Base-by-base conservation (phyloP, 768 basidiomycete species). In the Suillus subluteus region DNA sequence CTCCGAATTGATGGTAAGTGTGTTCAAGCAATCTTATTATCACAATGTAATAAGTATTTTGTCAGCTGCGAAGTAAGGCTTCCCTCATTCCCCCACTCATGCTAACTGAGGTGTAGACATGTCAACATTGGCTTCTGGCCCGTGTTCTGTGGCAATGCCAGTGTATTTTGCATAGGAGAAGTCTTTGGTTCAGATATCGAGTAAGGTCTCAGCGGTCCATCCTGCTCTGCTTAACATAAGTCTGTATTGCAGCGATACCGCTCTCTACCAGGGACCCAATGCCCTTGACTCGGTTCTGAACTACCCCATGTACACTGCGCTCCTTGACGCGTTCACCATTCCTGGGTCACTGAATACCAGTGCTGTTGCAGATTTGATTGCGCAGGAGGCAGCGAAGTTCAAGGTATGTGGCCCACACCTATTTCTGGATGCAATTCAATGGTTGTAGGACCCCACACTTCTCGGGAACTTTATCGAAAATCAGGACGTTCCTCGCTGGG, bases 121-220 rank as follows among this genome's bases (percentile, higher is more conserved):
- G 88, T 95, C 62, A 82, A 88, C 63, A 82, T 84, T 63, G 79
- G 82, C 55, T 96, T 96, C 75, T 95, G 92, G 93, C 88, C 91
- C 2, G 72, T 72, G 7, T 95, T 96, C 73, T 88, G 88, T 70
- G 79, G 76, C 55, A 87, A 86, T n/a, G 91, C 92, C 0, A 92
- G 89, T 15, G 90, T 95, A 12, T 95, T 91, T 79, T 95, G 91
- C 72, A 90, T 95, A 63, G 95, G 95, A 48, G 94, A 95, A 78
- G 90, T 96, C 58, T 83, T 86, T 66, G 84, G 83, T 55, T 74
- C 80, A 62, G 80, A 88, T 62, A 76, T 87, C 58, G 76, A 81
- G 89, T 90, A 73, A 44, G 74, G 43, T 26, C 23, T 23, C 30
- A 15, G 12, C 41, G 18, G 6, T 43, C 18, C 43, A 35, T 54